Evolutionary conservation across 2,329 filamentous ascomycete species (phyloP).

Genomic region (Fusarium sp.): DNA sequence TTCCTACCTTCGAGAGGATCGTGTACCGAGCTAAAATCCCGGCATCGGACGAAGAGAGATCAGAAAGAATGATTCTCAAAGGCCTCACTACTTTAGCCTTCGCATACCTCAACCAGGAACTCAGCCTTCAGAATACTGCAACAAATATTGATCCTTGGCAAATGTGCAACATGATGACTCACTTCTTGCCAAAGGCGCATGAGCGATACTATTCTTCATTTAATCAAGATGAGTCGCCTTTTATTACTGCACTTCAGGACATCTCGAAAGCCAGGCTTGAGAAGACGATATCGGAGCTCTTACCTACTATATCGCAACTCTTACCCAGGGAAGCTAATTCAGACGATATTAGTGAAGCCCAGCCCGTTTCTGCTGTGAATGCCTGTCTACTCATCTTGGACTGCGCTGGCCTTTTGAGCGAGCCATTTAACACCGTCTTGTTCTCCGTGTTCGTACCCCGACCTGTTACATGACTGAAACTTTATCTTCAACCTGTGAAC

Average conservation of each 20-base stretch:
- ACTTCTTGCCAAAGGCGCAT: not conserved
- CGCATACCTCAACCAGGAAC: not conserved
- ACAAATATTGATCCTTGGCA: not conserved
- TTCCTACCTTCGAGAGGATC: not conserved
- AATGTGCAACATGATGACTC: not conserved
- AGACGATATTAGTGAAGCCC: not conserved
- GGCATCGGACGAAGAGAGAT: not conserved
- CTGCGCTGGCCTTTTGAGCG: not conserved
- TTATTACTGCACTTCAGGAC: not conserved
- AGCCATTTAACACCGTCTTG: not conserved
- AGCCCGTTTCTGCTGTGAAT: not conserved
- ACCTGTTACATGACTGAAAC: fast-evolving
- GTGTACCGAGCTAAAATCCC: not conserved
- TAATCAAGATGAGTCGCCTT: not conserved
- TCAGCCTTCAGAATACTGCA: not conserved
- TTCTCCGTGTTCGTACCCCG: not conserved
- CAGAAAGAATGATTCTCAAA: not conserved
- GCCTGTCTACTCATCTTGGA: not conserved
- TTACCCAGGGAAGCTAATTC: not conserved
- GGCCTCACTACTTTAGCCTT: not conserved
- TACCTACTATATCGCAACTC: not conserved
- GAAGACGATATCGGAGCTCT: not conserved
- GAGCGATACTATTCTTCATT: not conserved
- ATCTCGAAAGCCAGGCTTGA: not conserved
- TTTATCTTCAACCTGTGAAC: not conserved